A percentile compares a stretch with the other conserved stretches of the same genome.
Evolutionary conservation across 257 asterid species (phyloP).

Genomic region (Gentiana macrophylla): DNA sequence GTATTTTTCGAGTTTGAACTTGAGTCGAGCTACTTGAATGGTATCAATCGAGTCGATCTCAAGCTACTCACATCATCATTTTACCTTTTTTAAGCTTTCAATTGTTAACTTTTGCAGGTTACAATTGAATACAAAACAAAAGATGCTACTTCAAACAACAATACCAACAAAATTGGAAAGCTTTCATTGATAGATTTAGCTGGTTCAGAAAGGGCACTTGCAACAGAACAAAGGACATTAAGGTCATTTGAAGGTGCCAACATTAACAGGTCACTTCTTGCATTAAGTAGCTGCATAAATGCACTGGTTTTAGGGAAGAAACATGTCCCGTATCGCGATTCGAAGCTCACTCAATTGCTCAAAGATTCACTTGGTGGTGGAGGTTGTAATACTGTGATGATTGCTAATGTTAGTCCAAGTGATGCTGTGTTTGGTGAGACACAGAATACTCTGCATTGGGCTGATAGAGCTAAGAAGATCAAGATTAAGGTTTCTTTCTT

Average conservation of each 20-base stretch:
- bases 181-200: slow-evolving; percentile 62
- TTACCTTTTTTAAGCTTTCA: background rate
- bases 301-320: slow-evolving; percentile 61
- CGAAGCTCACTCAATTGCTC: slow-evolving; percentile 57
- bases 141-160: slow-evolving; percentile 26
- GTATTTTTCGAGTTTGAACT: too few species aligned
- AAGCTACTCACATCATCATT: too few species aligned
- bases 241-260: slow-evolving; percentile 68
- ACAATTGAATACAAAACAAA: slow-evolving; percentile 31
- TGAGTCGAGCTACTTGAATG: too few species aligned
- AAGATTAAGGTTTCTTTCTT: slow-evolving; percentile 34
- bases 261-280: slow-evolving; percentile 53
- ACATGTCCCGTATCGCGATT: slow-evolving; percentile 56
- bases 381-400: slow-evolving; percentile 56
- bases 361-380: slow-evolving; percentile 54
- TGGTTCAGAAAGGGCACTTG: slow-evolving; percentile 68
- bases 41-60: too few species aligned
- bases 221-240: slow-evolving; percentile 56
- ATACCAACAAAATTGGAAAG: slow-evolving; percentile 41
- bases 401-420: slow-evolving; percentile 59
- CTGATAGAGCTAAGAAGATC: slow-evolving; percentile 65
- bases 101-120: slow-evolving; percentile 22
- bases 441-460: slow-evolving; percentile 65
- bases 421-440: slow-evolving; percentile 48
- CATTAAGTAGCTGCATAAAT: slow-evolving; percentile 63